Evolutionary conservation across 192 early-diverging fungal species (phyloP), one percentile per base, ranked within the genome.

Genomic region (Backusella tuberculispora): DNA sequence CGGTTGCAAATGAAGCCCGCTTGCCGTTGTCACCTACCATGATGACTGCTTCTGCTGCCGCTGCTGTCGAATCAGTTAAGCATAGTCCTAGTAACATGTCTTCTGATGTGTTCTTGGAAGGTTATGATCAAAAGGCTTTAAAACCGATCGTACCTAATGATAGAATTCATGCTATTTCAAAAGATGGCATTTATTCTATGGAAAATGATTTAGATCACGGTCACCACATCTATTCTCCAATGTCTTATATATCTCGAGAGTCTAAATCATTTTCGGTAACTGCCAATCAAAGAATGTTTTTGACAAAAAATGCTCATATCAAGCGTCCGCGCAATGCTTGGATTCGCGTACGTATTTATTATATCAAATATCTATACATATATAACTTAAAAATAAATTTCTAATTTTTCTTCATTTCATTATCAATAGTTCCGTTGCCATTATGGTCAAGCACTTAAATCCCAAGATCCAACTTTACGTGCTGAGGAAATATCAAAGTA

Each of bases 401-500:
- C 37, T 50, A 43, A 74, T n/a, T 38, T 12, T 24, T 66, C 29
- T 46, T 53, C n/a, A n/a, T 60, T 63, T 44, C 0, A 34, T 8
- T 26, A 17, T 38, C 15, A 21, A 65, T 47, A 77, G 76, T 77
- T 77, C 24, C 60, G 76, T n/a, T 77, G 76, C 40, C 67, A 71
- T 73, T 77, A 70, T 68, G 71, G 70, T n/a, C 69, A 77, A 60
- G 48, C 71, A 29, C 47, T 77, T 34, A 77, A 77, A 63, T 41
- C 71, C 2, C 66, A 78, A 66, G 71, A 78, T 64, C 76, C 76
- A 5, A 69, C 76, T 14, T 45, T 78, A 24, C 70, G 76, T 13
- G 71, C 76, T 29, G 72, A 78, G 34, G 76, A 78, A 56, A 73
- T 78, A 45, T 78, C 76, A 78, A 77, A 77, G 75, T 76, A 71